Evolutionary conservation across 2,329 filamentous ascomycete genomes (phyloP).

Genomic region (Zymoseptoria ardabiliae): DNA sequence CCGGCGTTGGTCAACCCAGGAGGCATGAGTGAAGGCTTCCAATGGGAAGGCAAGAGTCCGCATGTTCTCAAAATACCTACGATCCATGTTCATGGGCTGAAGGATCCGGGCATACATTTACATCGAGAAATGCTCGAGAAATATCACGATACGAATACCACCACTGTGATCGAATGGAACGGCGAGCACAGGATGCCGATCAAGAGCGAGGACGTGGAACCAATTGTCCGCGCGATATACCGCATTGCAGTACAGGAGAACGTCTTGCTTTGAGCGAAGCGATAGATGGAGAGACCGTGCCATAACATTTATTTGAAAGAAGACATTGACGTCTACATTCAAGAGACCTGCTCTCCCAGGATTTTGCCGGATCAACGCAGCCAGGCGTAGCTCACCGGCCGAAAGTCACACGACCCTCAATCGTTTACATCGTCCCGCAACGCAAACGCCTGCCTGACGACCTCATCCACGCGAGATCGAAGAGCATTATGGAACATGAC

Average conservation of each 20-base stretch:
- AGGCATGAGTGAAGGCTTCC: conserved; percentile 40
- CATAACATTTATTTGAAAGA: not conserved
- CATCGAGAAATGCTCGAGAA: conserved; percentile 50
- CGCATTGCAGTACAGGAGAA: conserved; percentile 46
- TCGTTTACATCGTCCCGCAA: conserved; percentile 64
- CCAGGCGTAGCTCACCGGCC: not conserved
- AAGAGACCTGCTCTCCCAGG: not conserved
- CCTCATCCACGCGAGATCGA: conserved; percentile 63
- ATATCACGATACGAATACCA: conserved; percentile 52
- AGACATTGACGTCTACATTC: not conserved
- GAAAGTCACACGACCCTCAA: conserved; percentile 22
- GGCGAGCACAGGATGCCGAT: conserved; percentile 65
- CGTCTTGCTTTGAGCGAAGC: conserved; percentile 18
- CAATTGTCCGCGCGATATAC: conserved; percentile 47
- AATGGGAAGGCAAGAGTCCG: conserved; percentile 36
- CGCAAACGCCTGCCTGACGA: conserved; percentile 68
- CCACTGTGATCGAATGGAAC: conserved; percentile 62
- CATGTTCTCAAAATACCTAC: conserved; percentile 52
- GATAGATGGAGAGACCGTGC: not conserved
- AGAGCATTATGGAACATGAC: conserved; percentile 80
- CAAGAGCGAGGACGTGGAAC: conserved; percentile 57
- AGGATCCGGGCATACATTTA: conserved; percentile 52
- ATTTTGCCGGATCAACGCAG: not conserved
- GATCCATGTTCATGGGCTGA: conserved; percentile 60
- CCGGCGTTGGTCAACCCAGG: conserved; percentile 35